Base-by-base conservation (phyloP, 176 grass and related monocot genomes). In the Eragrostis curvula region DNA sequence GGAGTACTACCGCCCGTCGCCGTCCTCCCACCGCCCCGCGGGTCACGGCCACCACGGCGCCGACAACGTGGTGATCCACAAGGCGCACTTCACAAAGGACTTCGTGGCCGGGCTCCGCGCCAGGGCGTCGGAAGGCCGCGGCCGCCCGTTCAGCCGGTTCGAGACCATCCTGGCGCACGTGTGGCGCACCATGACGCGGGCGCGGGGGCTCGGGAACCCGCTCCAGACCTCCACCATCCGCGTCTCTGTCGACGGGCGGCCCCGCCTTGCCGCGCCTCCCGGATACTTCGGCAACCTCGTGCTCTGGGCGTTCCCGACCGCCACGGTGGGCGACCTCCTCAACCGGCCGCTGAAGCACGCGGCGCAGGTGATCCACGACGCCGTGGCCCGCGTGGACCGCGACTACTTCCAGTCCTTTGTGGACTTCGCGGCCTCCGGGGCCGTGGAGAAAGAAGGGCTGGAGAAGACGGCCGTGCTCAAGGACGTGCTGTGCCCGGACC, bases 261-360 rank as follows among this genome's bases (percentile, higher is more conserved):
- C 16, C 6, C 87, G 93, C 24, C 36, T 92, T 3, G 51, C 36
- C 14, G 81, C 86, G 14, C 87, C 89, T 2, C 44, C 88, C 2
- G 85, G 69, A 0, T 95, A 90, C 81, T 89, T 90, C 45, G 90
- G 93, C 39, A 95, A 95, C 84, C 23, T 90, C 0, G 90, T 95
- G 0, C 84, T 95, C 2, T 95, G 93, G 93, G 89, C 93, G 44
- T 89, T 94, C 68, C 89, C 89, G 46, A n/a, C 72, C 17, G 17
- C 87, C 52, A 85, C 74, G 24, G 84, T 73, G 7, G 77, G 50
- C 0, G 90, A 92, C n/a, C 85, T 96, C 6, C 24, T 86, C 9
- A 29, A 12, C 30, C 44, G 46, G 18, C 93, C 87, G 29, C 76
- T 96, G 5, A 61, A 25, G 68, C 78, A 90, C 65, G 90, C 90